Conservation (phyloP, 805 yeast genomes). For the Saccharomycopsis malanga region DNA sequence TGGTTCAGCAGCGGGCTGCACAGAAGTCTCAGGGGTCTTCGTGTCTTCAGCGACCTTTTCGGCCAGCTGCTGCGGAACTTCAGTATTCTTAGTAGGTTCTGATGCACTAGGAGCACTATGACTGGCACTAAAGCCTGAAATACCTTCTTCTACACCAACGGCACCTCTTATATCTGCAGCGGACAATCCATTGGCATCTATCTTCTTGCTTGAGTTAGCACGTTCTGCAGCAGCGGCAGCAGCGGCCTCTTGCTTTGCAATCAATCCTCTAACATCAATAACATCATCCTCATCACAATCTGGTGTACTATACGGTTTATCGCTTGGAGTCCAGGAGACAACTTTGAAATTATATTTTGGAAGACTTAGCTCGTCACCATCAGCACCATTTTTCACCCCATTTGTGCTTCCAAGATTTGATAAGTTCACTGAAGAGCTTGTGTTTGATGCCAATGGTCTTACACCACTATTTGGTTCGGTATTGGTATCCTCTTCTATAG, state of each 20-base stretch:
- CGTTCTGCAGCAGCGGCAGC: conserved; percentile 28
- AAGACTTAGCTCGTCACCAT: not conserved
- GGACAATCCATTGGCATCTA: conserved; percentile 26
- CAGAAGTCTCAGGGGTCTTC: too few relatives aligned
- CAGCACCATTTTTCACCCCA: conserved; percentile 16
- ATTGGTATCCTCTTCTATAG: conserved; percentile 15
- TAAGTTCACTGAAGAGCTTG: conserved; percentile 19
- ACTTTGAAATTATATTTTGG: conserved; percentile 29
- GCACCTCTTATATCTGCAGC: conserved; percentile 38
- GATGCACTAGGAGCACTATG: conserved; percentile 7
- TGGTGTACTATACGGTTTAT: conserved; percentile 14
- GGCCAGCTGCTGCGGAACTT: not conserved
- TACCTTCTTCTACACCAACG: conserved; percentile 31
- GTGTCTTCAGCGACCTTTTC: not conserved
- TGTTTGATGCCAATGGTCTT: conserved; percentile 26
- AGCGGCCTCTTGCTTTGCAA: conserved; percentile 19
- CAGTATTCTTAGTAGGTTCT: conserved; percentile 23
- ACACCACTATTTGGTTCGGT: conserved; percentile 22
- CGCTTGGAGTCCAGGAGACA: conserved; percentile 29
- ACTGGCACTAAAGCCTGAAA: conserved; percentile 20
- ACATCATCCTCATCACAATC: conserved; percentile 29
- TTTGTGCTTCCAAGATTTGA: conserved; percentile 7
- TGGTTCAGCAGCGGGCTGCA: too few relatives aligned
- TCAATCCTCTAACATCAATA: conserved; percentile 30
- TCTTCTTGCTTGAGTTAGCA: conserved; percentile 16